Percentiles rank a stretch among this genome's conserved stretches.
Evolutionary conservation across 164 flowering plant species (phyloP).

Genomic region (Aristolochia contorta): DNA sequence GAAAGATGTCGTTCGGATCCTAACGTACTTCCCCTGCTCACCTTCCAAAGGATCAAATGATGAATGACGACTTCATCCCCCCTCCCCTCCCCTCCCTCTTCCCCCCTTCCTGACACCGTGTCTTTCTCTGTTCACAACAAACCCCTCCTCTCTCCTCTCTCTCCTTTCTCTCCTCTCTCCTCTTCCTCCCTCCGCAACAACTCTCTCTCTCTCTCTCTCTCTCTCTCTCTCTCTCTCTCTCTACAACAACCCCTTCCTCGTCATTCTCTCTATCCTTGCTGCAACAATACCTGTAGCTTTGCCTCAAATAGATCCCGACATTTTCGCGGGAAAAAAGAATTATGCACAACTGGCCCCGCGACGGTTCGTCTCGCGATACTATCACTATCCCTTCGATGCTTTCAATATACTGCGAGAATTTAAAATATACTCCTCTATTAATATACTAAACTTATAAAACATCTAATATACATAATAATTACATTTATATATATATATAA

Average conservation of each 20-base stretch:
- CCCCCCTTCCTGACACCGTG: neutral
- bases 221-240: constrained; percentile 2
- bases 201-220: neutral
- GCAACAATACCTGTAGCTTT: neutral
- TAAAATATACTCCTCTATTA: no score
- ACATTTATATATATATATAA: no score
- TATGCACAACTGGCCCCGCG: neutral
- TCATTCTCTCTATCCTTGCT: neutral
- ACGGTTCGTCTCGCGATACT: no score
- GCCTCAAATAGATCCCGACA: neutral
- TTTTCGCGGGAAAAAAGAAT: constrained; percentile 1
- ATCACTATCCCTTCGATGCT: no score
- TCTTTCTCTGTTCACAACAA: neutral
- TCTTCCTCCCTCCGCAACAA: no score
- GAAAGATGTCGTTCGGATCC: neutral
- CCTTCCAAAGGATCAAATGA: neutral
- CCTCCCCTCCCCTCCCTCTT: no score
- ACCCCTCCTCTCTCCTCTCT: neutral
- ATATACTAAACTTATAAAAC: no score
- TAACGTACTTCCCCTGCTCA: neutral
- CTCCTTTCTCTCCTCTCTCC: neutral
- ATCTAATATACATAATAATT: no score
- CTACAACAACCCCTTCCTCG: neutral
- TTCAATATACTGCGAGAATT: no score
- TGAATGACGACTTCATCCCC: neutral